Evolutionary conservation across 371 early-diverging fungal species (phyloP).

Genomic region (Rhizopus stolonifer): DNA sequence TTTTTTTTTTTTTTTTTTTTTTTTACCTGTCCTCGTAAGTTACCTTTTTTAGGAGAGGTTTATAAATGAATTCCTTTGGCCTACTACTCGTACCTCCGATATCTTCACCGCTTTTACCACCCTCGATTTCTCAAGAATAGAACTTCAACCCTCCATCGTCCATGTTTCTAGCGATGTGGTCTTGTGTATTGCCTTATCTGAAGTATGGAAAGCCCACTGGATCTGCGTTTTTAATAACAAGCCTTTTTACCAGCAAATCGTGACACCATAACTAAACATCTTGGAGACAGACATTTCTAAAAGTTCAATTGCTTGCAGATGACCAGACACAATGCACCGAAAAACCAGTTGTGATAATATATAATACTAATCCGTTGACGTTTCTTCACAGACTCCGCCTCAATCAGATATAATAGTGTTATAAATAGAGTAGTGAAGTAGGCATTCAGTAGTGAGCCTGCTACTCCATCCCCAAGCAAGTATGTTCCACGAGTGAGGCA

Average conservation of each 20-base stretch:
- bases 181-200: no score
- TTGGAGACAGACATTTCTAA: slow-evolving; percentile 13
- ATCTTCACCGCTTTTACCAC: no score
- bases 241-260: slow-evolving; percentile 6
- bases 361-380: not conserved
- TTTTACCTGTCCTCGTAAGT: no score
- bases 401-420: not conserved
- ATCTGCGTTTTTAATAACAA: no score
- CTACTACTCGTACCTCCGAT: no score
- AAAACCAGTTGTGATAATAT: not conserved
- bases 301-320: slow-evolving; percentile 12
- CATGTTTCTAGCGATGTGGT: no score
- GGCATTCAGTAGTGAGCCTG: not conserved
- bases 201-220: no score
- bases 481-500: slow-evolving; percentile 5
- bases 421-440: not conserved
- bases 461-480: slow-evolving; percentile 9
- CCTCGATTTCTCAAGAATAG: no score
- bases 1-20: no score
- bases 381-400: not conserved
- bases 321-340: slow-evolving; percentile 4
- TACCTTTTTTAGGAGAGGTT: no score
- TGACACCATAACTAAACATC: slow-evolving; percentile 10
- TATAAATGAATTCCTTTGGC: no score
- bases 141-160: no score